Percentiles rank a stretch among this genome's conserved stretches.
phyloP scores from a whole-genome alignment of 352 stramenopile species.

The Pythium biforme region DNA sequence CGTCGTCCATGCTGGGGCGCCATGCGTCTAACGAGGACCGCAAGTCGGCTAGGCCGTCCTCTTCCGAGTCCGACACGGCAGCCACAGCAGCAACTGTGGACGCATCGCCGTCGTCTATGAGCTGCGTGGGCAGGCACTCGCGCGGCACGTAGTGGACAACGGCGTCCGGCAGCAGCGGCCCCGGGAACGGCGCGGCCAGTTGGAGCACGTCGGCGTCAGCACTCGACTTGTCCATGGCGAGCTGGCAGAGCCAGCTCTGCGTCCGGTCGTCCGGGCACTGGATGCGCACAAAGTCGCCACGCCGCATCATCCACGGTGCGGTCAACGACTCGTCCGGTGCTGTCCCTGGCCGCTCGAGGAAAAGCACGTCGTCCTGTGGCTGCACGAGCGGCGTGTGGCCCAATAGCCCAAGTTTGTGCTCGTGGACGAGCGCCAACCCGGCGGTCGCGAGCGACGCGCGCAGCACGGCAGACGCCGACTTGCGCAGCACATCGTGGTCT shows the following conservation, averaged over 20 bases:
- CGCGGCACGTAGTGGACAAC: slow-evolving; percentile 25
- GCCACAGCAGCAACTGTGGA: too few species aligned
- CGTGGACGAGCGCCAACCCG: slow-evolving; percentile 9
- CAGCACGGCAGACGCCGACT: slow-evolving; percentile 5
- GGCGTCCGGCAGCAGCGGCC: slow-evolving; percentile 21
- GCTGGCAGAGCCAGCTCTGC: slow-evolving; percentile 26
- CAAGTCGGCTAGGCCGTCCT: slow-evolving; percentile 19
- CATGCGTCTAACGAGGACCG: slow-evolving; percentile 22
- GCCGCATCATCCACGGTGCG: slow-evolving; percentile 6
- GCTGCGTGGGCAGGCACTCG: slow-evolving; percentile 20
- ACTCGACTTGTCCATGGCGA: slow-evolving; percentile 17
- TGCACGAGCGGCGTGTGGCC: slow-evolving; percentile 25
- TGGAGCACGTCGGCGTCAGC: slow-evolving; percentile 23
- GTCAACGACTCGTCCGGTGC: neutral
- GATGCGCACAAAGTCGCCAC: slow-evolving; percentile 27
- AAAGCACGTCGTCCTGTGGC: slow-evolving; percentile 26
- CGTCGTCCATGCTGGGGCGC: slow-evolving; percentile 26
- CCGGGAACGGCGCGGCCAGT: slow-evolving; percentile 23
- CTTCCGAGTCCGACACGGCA: neutral
- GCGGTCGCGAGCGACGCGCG: slow-evolving; percentile 15
- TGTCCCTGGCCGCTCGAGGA: slow-evolving; percentile 15
- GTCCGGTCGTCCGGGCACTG: slow-evolving; percentile 19
- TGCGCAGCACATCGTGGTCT: neutral
- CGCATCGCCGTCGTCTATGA: neutral
- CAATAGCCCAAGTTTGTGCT: slow-evolving; percentile 20